Conservation (phyloP, 768 basidiomycete species). For the Scleroderma bovista region DNA sequence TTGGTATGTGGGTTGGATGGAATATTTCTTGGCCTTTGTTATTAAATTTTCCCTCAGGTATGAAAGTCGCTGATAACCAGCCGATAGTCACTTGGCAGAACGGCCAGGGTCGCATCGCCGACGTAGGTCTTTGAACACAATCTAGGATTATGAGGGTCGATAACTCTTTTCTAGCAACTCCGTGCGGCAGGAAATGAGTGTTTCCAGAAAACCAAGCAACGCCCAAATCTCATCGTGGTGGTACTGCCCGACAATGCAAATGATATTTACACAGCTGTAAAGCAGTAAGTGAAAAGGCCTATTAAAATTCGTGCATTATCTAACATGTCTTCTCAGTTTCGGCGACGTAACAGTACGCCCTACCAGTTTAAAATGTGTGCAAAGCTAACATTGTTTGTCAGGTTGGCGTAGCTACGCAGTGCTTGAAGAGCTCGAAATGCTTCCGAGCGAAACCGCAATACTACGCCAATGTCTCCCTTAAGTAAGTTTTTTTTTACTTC, state of each 20-base stretch:
- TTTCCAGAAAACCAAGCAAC: conserved; percentile 31
- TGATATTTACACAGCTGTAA: conserved; percentile 72
- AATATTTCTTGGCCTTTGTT: background rate
- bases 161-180: conserved; percentile 35
- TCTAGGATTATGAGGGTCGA: background rate
- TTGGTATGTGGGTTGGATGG: conserved; percentile 45
- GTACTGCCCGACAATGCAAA: conserved; percentile 70
- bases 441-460: conserved; percentile 67
- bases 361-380: background rate
- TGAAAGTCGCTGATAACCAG: conserved; percentile 41
- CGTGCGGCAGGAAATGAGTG: conserved; percentile 46
- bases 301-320: conserved; percentile 1
- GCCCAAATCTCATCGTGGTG: conserved; percentile 58
- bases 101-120: conserved; percentile 49
- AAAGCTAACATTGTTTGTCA: conserved; percentile 19
- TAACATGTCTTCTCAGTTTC: conserved; percentile 41
- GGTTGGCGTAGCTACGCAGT: conserved; percentile 77
- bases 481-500: conserved; percentile 39
- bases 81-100: conserved; percentile 51
- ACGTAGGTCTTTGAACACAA: conserved; percentile 24
- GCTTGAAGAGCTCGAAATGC: conserved; percentile 64
- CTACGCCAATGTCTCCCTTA: conserved; percentile 74
- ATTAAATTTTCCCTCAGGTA: conserved; percentile 39
- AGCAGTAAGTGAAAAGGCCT: conserved; percentile 52
- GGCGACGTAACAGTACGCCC: conserved; percentile 55